phyloP scores from a whole-genome alignment of 1,139 yeast species.

The Suhomyces panamericanus region DNA sequence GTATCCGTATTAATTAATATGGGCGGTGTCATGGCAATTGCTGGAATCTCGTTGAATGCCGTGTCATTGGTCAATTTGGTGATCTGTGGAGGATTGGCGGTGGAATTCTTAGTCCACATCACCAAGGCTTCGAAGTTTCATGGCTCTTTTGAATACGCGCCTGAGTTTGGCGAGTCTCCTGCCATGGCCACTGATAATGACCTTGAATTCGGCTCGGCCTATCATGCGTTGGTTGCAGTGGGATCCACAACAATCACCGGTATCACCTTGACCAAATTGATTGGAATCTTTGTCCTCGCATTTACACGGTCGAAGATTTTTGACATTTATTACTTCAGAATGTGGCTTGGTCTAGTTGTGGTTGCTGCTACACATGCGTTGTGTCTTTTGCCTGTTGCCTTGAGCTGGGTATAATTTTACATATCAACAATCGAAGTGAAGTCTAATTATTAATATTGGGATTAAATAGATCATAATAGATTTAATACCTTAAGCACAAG shows the following conservation, averaged over 20 bases:
- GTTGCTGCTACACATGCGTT: conserved; percentile 80
- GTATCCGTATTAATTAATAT: conserved; percentile 66
- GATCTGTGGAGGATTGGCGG: conserved; percentile 89
- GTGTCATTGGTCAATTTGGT: conserved; percentile 84
- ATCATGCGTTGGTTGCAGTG: conserved; percentile 64
- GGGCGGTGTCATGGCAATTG: conserved; percentile 76
- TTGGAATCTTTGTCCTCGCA: conserved; percentile 84
- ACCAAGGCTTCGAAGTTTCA: conserved; percentile 65
- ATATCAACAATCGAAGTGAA: not conserved
- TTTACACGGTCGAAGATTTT: conserved; percentile 85
- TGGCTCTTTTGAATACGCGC: not conserved
- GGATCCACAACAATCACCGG: conserved; percentile 92
- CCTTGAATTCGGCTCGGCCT: conserved; percentile 36
- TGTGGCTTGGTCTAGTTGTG: conserved; percentile 87
- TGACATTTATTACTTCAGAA: conserved; percentile 86
- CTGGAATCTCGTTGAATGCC: conserved; percentile 82
- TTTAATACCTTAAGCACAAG: no score
- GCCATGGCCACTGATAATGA: not conserved
- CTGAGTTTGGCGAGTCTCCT: not conserved
- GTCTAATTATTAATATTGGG: no score
- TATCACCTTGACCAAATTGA: conserved; percentile 81
- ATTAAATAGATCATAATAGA: no score
- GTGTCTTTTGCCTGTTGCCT: conserved; percentile 70
- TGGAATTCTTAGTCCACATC: conserved; percentile 88
- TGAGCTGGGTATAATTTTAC: conserved; percentile 22